Percentiles rank a stretch among this genome's conserved stretches.
Conservation (phyloP, 805 yeast genomes). For the Cephaloascus albidus region DNA sequence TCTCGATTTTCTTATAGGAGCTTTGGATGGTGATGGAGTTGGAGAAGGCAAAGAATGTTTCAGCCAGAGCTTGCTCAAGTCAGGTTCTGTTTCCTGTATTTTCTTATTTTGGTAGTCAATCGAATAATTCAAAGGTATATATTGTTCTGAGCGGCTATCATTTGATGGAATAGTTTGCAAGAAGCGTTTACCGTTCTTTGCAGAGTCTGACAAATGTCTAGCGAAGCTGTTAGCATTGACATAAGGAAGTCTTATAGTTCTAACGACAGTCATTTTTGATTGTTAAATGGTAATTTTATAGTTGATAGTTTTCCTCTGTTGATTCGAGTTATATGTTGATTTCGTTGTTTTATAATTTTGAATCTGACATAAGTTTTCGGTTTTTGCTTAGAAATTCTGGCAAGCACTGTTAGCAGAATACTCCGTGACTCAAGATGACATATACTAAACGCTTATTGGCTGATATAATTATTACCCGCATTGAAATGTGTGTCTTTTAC, state of each 20-base stretch:
- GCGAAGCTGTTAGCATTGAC: background rate
- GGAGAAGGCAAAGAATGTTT: conserved; percentile 13
- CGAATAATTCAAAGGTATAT: background rate
- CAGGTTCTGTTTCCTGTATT: background rate
- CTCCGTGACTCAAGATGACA: background rate
- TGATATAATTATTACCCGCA: background rate
- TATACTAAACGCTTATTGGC: background rate
- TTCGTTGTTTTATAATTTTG: too few species aligned
- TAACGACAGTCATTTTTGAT: too few species aligned
- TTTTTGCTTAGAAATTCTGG: too few species aligned
- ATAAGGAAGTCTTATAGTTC: background rate
- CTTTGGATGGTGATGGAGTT: background rate
- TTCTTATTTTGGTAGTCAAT: background rate
- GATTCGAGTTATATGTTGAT: too few species aligned
- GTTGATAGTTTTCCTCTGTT: too few species aligned
- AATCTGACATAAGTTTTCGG: too few species aligned
- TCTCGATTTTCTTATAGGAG: background rate
- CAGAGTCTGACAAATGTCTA: background rate
- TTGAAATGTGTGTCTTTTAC: background rate
- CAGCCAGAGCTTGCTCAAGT: conserved; percentile 8
- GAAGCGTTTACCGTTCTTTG: conserved; percentile 9
- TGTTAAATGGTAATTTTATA: too few species aligned
- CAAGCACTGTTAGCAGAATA: too few species aligned
- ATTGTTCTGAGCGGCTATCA: background rate
- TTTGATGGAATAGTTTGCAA: conserved; percentile 17